Percentiles rank a stretch among this genome's conserved stretches.
Evolutionary conservation across 23 red algal species (phyloP).

Genomic region (Porphyridium purpureum): DNA sequence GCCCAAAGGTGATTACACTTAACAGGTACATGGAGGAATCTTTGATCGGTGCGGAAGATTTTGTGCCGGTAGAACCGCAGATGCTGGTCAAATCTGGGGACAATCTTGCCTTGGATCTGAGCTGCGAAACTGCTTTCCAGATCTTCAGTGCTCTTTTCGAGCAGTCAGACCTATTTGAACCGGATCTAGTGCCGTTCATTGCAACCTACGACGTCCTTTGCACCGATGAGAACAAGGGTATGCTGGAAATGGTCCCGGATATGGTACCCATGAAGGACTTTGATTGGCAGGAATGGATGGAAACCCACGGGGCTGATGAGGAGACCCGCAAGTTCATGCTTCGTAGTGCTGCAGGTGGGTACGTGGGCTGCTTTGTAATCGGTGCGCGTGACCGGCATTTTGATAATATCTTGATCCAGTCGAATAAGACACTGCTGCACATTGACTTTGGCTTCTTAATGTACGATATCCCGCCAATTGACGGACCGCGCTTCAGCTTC

Average conservation of each 20-base stretch:
- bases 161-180: too few relatives aligned
- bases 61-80: too few relatives aligned
- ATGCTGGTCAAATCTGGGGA: too few relatives aligned
- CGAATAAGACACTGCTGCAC: conserved; percentile 28
- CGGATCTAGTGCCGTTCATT: conserved; percentile 15
- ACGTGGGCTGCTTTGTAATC: conserved; percentile 34
- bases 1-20: too few relatives aligned
- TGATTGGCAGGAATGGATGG: conserved; percentile 34
- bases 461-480: conserved; percentile 35
- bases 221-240: conserved; percentile 20
- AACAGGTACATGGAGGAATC: too few relatives aligned
- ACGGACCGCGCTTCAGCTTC: conserved; percentile 50
- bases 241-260: conserved; percentile 50
- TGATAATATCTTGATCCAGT: conserved; percentile 47
- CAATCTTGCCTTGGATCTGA: too few relatives aligned
- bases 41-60: too few relatives aligned
- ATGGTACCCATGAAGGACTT: conserved; percentile 26
- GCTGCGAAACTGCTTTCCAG: too few relatives aligned
- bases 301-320: conserved; percentile 7
- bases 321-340: conserved; percentile 30
- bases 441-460: conserved; percentile 66
- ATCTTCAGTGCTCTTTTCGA: too few relatives aligned
- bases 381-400: conserved; percentile 55
- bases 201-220: conserved; percentile 48
- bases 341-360: conserved; percentile 36